A percentile compares a stretch with the other conserved stretches of the same genome.
Conservation (phyloP, 441 rosid genomes). For the Dalechampia spathulata region DNA sequence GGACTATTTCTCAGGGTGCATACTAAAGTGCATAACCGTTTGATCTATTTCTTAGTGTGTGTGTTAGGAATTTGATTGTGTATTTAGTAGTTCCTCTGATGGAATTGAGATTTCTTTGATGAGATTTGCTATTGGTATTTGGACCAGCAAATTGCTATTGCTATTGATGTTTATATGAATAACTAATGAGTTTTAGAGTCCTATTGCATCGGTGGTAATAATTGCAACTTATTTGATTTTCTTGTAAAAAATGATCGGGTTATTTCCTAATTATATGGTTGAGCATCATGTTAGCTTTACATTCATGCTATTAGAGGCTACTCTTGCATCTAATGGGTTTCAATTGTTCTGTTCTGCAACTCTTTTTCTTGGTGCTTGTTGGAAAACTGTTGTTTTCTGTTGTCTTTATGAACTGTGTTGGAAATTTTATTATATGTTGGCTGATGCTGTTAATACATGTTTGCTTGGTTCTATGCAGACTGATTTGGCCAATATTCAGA, state of each 20-base stretch:
- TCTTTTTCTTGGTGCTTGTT: background rate
- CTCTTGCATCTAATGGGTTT: background rate
- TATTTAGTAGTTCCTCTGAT: no score
- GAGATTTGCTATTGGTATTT: no score
- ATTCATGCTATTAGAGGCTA: background rate
- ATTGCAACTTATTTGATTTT: background rate
- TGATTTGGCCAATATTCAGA: constrained; percentile 65
- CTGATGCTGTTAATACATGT: background rate
- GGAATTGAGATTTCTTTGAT: no score
- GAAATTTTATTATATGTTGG: background rate
- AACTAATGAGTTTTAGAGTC: no score
- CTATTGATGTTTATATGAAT: no score
- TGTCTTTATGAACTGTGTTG: background rate
- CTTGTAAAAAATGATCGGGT: background rate
- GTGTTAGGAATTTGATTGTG: no score
- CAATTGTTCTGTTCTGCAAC: no score
- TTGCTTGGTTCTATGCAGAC: constrained; percentile 28
- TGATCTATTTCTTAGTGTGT: no score
- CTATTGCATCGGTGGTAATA: background rate
- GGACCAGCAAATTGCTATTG: no score
- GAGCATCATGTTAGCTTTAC: background rate
- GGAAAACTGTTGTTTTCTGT: background rate
- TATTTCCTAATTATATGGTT: no score
- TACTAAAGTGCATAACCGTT: no score
- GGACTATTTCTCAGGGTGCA: no score